Conservation (phyloP, 2,329 filamentous ascomycete genomes). For the Aspergillus floridensis region DNA sequence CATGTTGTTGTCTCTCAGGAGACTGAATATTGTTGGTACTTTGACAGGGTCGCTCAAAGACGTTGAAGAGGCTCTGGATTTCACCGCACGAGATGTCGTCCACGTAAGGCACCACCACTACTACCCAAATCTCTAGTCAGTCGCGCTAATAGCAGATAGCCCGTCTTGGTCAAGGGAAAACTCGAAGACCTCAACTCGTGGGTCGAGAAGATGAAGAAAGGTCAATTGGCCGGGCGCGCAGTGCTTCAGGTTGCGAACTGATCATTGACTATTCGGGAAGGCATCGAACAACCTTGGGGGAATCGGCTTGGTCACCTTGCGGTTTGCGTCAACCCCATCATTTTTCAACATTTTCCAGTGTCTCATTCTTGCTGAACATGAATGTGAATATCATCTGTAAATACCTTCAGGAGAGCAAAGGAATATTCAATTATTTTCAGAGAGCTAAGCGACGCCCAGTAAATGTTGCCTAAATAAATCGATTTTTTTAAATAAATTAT, state of each 20-base stretch:
- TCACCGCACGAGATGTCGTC: constrained; percentile 67
- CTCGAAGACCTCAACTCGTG: constrained; percentile 11
- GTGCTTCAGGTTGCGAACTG: constrained; percentile 4
- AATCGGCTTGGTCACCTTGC: background rate
- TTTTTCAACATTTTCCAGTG: background rate
- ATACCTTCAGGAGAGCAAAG: background rate
- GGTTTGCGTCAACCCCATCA: background rate
- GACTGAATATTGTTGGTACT: constrained; percentile 86
- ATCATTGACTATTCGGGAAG: background rate
- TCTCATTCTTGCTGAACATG: background rate
- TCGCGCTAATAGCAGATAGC: constrained; percentile 3
- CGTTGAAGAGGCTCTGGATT: constrained; percentile 82
- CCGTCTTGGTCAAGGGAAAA: constrained; percentile 9
- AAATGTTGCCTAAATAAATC: constrained; percentile 8
- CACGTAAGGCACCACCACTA: background rate
- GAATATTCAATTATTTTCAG: constrained; percentile 3
- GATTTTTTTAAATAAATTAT: constrained; percentile 25
- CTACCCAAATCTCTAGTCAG: background rate
- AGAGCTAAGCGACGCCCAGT: constrained; percentile 1
- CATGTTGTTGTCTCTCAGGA: constrained; percentile 81
- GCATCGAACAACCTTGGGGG: background rate
- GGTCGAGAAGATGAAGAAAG: constrained; percentile 9
- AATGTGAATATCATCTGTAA: background rate
- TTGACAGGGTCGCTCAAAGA: constrained; percentile 92
- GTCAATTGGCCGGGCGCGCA: constrained; percentile 9